phyloP scores from a whole-genome alignment of 805 yeast genomes.

The Saitoella complicata region DNA sequence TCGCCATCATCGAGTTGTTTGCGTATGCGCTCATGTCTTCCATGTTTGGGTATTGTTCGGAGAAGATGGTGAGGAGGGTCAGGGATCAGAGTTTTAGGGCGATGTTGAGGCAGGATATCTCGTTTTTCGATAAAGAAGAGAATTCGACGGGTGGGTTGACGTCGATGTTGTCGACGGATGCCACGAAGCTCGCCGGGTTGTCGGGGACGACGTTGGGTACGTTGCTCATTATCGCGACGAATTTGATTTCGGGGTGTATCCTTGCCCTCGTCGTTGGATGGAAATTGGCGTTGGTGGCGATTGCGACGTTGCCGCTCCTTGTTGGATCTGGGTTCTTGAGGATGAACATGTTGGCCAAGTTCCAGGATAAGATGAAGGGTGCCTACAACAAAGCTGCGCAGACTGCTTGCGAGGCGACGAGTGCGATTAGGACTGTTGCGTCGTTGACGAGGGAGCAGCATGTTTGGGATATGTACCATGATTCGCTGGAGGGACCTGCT shows the following conservation, averaged over 20 bases:
- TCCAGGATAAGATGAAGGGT: conserved; percentile 23
- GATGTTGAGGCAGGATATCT: conserved; percentile 17
- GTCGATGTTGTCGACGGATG: conserved; percentile 16
- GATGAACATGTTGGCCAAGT: conserved; percentile 19
- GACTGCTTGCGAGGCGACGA: conserved; percentile 27
- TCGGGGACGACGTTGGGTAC: conserved; percentile 19
- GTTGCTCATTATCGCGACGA: conserved; percentile 18
- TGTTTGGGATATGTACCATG: conserved; percentile 20
- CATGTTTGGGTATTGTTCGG: conserved; percentile 5
- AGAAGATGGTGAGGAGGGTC: conserved; percentile 14
- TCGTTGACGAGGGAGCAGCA: conserved; percentile 27
- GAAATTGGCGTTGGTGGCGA: conserved; percentile 27
- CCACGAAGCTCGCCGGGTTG: conserved; percentile 17
- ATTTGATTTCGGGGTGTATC: conserved; percentile 24
- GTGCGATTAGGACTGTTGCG: conserved; percentile 27
- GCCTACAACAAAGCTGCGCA: conserved; percentile 26
- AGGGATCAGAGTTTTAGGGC: conserved; percentile 12
- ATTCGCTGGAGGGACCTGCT: conserved; percentile 6
- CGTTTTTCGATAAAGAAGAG: conserved; percentile 16
- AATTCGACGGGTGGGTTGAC: conserved; percentile 17
- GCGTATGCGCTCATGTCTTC: conserved; percentile 3
- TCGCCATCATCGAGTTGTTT: conserved; percentile 8
- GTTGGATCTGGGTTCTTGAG: conserved; percentile 27
- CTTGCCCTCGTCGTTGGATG: conserved; percentile 25
- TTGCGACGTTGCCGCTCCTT: conserved; percentile 22